These are phyloP conservation scores for Neurospora sp. DNA, from an alignment of 495 filamentous ascomycete genomes.

Conservation along the genomic window DNA sequence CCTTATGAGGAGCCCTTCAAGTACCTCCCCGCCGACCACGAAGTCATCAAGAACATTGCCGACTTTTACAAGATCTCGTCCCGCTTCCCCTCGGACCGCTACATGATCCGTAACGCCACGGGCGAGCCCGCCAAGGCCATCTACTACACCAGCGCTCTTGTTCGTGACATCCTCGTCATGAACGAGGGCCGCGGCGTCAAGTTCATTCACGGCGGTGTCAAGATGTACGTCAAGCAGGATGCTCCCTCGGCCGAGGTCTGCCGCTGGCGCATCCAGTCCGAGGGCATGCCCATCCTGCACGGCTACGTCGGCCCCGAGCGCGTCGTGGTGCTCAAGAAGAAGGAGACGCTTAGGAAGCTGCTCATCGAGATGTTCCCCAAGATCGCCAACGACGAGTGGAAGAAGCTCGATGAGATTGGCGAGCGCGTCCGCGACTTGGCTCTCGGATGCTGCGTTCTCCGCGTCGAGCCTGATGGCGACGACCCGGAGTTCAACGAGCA, in stretches of 20 bases:
- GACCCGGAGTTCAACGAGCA: conserved; percentile 67
- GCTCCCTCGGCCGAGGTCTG: conserved; percentile 74
- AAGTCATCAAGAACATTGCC: conserved; percentile 63
- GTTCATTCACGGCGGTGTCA: conserved; percentile 93
- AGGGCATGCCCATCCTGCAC: conserved; percentile 79
- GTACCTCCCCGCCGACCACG: conserved; percentile 62
- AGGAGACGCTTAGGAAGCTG: conserved; percentile 65
- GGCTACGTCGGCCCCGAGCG: conserved; percentile 75
- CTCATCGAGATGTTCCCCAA: conserved; percentile 95
- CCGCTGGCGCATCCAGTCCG: conserved; percentile 89
- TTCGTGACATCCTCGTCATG: conserved; percentile 64
- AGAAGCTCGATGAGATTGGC: conserved; percentile 75
- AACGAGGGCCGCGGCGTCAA: conserved; percentile 88
- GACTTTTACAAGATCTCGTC: conserved; percentile 73
- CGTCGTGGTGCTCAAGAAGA: conserved; percentile 61
- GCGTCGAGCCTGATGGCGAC: conserved; percentile 58
- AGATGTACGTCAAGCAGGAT: conserved; percentile 98
- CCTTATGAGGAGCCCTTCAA: conserved; percentile 84
- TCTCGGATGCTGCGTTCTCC: conserved; percentile 87
- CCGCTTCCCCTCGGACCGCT: conserved; percentile 79
- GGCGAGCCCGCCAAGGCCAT: conserved; percentile 78
- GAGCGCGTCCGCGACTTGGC: conserved; percentile 67
- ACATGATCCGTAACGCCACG: conserved; percentile 87
- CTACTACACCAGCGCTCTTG: conserved; percentile 86
- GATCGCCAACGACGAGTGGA: conserved; percentile 55